Base-by-base conservation (phyloP, 2,329 filamentous ascomycete genomes). In the Nigrospora sphaerica region DNA sequence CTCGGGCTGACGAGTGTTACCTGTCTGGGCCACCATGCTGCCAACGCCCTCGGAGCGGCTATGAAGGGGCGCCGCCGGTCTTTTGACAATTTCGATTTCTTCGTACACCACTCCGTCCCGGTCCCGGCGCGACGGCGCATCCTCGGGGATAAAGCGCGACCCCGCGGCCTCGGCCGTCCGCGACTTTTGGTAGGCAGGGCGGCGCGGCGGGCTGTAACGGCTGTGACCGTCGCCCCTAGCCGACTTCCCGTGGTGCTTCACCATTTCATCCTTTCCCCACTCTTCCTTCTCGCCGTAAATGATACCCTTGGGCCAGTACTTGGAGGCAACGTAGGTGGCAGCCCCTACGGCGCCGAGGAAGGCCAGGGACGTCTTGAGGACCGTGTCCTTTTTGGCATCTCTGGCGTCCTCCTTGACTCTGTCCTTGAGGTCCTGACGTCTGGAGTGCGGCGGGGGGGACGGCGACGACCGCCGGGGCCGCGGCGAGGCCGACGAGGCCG, bases 321-420 rank as follows among this genome's bases (percentile, higher is more conserved):
- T 66, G 52, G 69, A 61, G 2, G 63, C 63, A 5, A 61, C 60
- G 18, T 64, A 54, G 0, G 64, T 62, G 10, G 64, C 65, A 32
- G 63, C 67, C 2, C 62, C 65, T 35, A 70, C 56, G 17, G 62
- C 59, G 18, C 66, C 66, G 11, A 71, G 60, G 44, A 69, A 66
- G 17, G 65, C 37, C 14, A 68, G 53, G 9, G 66, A 63, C n/a
- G 60, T 54, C 51, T 66, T 67, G 44, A 63, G 43, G 12, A 50
- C 48, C 7, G 28, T 47, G 40, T 36, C 34, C 14, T 36, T 14
- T 17, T 36, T 36, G 34, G 34, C 34, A 36, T 36, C 34, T 36
- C 10, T 36, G 34, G 34, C 34, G 34, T 36, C 34, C 4, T 14
- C 16, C 34, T 36, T 36, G 34, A 36, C 16, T 11, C 34, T 36